Evolutionary conservation across 768 basidiomycete genomes (phyloP).

Genomic region (Naganishia antarctica): DNA sequence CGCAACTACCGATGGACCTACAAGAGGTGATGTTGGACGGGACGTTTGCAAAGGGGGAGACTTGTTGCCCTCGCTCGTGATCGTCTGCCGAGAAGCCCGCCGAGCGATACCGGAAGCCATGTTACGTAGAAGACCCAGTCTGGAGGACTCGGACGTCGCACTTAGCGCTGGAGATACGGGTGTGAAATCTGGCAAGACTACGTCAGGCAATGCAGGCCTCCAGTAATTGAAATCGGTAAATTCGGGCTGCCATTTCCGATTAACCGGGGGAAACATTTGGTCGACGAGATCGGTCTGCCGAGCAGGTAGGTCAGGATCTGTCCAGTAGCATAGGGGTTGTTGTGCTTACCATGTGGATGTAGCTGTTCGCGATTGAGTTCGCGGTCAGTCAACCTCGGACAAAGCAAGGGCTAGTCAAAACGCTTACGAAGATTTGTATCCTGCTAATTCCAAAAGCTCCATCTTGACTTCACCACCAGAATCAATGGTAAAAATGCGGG

Average conservation of each 20-base stretch:
- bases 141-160: constrained; percentile 80
- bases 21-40: constrained; percentile 63
- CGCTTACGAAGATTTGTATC: constrained; percentile 84
- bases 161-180: constrained; percentile 92
- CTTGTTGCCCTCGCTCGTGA: constrained; percentile 31
- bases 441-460: constrained; percentile 90
- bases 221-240: constrained; percentile 98
- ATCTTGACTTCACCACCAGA: constrained; percentile 91
- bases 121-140: constrained; percentile 30
- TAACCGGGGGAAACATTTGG: constrained; percentile 97
- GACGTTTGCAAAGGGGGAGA: constrained; percentile 38
- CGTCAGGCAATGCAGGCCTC: constrained; percentile 73
- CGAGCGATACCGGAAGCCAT: constrained; percentile 41
- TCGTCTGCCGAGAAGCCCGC: constrained; percentile 40
- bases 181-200: constrained; percentile 54
- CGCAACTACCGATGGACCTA: constrained; percentile 71
- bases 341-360: constrained; percentile 73
- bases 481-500: constrained; percentile 91
- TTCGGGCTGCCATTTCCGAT: constrained; percentile 77
- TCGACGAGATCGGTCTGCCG: constrained; percentile 90
- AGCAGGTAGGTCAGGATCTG: too few species aligned
- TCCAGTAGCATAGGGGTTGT: background rate
- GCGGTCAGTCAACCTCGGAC: background rate
- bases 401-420: too few species aligned
- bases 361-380: constrained; percentile 42